Conservation (phyloP, 2,329 filamentous ascomycete species). For the Huntiella omanensis region DNA sequence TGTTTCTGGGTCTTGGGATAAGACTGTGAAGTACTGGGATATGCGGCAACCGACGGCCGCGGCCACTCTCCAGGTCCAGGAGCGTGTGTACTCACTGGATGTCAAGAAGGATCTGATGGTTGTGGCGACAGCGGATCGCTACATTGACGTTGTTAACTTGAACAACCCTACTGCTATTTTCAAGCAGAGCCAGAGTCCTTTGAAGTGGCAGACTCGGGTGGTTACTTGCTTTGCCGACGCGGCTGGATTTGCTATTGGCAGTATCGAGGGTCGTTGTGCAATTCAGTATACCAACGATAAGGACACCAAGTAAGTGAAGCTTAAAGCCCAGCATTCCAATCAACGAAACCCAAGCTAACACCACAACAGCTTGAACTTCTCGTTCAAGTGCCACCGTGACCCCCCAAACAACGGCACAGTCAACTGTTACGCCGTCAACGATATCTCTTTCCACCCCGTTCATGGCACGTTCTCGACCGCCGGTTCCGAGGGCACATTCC, state of each 20-base stretch:
- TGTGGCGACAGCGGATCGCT: conserved; percentile 80
- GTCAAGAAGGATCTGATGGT: conserved; percentile 77
- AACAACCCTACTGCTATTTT: conserved; percentile 78
- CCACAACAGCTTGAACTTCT: conserved; percentile 61
- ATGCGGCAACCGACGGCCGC: conserved; percentile 46
- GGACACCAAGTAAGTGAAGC: conserved; percentile 43
- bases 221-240: conserved; percentile 90
- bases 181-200: conserved; percentile 86
- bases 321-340: not conserved
- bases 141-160: conserved; percentile 89
- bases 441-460: conserved; percentile 90
- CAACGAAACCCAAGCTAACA: not conserved
- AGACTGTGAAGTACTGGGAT: conserved; percentile 82
- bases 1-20: conserved; percentile 84
- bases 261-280: conserved; percentile 89
- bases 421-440: conserved; percentile 88
- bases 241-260: conserved; percentile 82
- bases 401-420: conserved; percentile 54
- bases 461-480: conserved; percentile 98
- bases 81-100: conserved; percentile 81
- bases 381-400: conserved; percentile 96
- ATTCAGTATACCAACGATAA: conserved; percentile 98
- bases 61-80: conserved; percentile 47
- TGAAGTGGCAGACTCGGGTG: conserved; percentile 95
- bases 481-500: conserved; percentile 87